These are phyloP conservation scores for Tetrastigma voinierianum DNA, from an alignment of 164 flowering plant species.

Conservation along the genomic window DNA sequence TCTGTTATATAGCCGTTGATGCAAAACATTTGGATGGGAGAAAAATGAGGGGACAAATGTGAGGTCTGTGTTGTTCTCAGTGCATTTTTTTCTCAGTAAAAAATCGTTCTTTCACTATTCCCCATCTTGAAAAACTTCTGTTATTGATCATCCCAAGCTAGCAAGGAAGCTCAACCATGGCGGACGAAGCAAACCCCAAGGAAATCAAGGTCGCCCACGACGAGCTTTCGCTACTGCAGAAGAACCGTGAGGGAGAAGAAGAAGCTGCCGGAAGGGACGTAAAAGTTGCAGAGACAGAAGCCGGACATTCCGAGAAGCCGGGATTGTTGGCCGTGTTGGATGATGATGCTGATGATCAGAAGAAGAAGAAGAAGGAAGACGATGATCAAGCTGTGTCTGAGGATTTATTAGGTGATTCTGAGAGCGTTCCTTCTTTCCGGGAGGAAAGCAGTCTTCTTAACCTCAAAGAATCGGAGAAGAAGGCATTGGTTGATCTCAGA, in stretches of 20 bases:
- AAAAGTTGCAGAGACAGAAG: background rate
- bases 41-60: background rate
- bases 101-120: background rate
- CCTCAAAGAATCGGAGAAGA: conserved; percentile 46
- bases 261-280: background rate
- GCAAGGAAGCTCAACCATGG: conserved; percentile 2
- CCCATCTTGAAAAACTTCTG: background rate
- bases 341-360: conserved; percentile 7
- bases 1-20: too few relatives aligned
- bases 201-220: background rate
- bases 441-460: conserved; percentile 42
- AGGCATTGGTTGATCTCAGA: conserved; percentile 45
- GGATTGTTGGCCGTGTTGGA: conserved; percentile 5
- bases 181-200: background rate
- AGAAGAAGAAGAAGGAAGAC: too few relatives aligned
- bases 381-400: too few relatives aligned
- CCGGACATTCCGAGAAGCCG: background rate
- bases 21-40: background rate
- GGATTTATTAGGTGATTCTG: background rate
- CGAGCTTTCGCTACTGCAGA: background rate
- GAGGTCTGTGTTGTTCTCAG: background rate
- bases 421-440: conserved; percentile 35
- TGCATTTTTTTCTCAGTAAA: background rate
- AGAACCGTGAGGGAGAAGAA: background rate
- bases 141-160: background rate